phyloP scores from a whole-genome alignment of 768 basidiomycete species.

The Mycena leptocephala region DNA sequence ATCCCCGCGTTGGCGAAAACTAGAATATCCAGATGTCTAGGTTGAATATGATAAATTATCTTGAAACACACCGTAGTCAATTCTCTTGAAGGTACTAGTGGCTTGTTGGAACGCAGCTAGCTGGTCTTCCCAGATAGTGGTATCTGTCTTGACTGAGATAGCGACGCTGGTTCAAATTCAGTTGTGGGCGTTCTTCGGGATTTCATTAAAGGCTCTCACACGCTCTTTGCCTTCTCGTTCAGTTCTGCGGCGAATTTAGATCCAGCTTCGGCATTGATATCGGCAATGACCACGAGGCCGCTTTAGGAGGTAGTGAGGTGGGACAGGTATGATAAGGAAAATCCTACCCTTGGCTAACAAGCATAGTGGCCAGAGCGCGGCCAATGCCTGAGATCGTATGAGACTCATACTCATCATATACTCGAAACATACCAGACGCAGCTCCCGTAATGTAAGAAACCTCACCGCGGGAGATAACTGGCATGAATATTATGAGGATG shows the following conservation, averaged over 20 bases:
- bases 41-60: not conserved
- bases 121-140: conserved; percentile 38
- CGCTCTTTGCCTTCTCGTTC: conserved; percentile 35
- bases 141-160: conserved; percentile 34
- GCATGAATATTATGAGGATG: conserved; percentile 5
- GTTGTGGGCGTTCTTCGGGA: not conserved
- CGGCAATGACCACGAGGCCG: conserved; percentile 34
- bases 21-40: not conserved
- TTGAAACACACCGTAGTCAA: conserved; percentile 35
- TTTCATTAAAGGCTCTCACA: conserved; percentile 25
- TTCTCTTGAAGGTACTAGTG: conserved; percentile 28
- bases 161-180: conserved; percentile 24
- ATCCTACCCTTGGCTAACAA: conserved; percentile 34
- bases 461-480: conserved; percentile 27
- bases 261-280: conserved; percentile 30
- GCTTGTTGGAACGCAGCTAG: conserved; percentile 34
- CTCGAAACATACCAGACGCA: conserved; percentile 24
- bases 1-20: conserved; percentile 42
- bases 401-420: not conserved
- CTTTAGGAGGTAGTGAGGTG: not conserved
- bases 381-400: conserved; percentile 30
- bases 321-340: not conserved
- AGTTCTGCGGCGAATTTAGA: conserved; percentile 33
- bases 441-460: conserved; percentile 30
- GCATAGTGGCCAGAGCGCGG: conserved; percentile 23